Conservation (phyloP, 257 asterid species). For the Nicotiana attenuata region DNA sequence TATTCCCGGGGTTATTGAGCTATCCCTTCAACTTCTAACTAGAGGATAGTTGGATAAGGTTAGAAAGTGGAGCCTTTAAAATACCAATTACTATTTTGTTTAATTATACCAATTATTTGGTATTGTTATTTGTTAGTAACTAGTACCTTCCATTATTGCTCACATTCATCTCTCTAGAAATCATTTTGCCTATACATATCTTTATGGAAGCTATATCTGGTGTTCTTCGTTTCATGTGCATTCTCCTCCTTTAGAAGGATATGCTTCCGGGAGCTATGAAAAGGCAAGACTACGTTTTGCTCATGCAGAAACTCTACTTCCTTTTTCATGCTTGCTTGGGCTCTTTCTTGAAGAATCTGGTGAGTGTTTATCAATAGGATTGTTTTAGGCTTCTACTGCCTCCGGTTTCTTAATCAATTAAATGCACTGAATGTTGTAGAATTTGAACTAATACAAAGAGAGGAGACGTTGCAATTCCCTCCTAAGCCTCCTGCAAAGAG, state of each 20-base stretch:
- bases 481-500: conserved; percentile 84
- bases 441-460: conserved; percentile 59
- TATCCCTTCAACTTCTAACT: neutral
- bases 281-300: conserved; percentile 89
- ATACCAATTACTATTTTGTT: neutral
- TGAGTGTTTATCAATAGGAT: conserved; percentile 27
- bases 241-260: conserved; percentile 23
- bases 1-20: neutral
- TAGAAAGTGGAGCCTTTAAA: neutral
- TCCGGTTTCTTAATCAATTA: conserved; percentile 9
- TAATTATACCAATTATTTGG: neutral
- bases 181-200: neutral
- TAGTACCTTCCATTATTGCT: neutral
- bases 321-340: conserved; percentile 96
- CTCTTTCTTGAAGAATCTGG: conserved; percentile 85
- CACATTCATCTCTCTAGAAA: neutral
- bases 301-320: conserved; percentile 96
- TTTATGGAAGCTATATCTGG: neutral
- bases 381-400: neutral
- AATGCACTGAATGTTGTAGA: conserved; percentile 37
- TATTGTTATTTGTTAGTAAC: neutral
- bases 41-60: neutral
- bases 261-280: conserved; percentile 67
- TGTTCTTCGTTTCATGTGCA: neutral
- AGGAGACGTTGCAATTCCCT: conserved; percentile 68